Conservation (phyloP, 2,329 filamentous ascomycete species). For the Dothistroma septosporum region DNA sequence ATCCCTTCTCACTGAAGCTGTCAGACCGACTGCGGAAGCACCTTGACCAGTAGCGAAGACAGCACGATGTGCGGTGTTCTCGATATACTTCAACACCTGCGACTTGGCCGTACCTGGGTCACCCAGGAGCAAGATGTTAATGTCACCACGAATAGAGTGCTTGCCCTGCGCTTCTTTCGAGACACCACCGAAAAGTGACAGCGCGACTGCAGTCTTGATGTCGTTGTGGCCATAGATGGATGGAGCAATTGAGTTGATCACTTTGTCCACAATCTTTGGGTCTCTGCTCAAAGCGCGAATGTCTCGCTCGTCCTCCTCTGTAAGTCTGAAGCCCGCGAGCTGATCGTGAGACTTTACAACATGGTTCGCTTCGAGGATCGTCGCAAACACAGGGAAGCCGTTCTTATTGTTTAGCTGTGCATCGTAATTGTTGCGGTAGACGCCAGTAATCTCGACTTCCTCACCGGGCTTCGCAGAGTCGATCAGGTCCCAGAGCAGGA, state of each 20-base stretch:
- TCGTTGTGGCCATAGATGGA: constrained; percentile 97
- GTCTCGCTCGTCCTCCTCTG: constrained; percentile 86
- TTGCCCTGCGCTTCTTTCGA: constrained; percentile 85
- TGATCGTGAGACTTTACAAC: constrained; percentile 96
- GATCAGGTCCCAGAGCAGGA: constrained; percentile 94
- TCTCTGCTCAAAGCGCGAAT: constrained; percentile 87
- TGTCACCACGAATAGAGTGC: constrained; percentile 90
- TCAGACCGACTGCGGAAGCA: constrained; percentile 94
- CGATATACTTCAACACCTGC: constrained; percentile 93
- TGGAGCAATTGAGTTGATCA: constrained; percentile 87
- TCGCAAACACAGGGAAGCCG: constrained; percentile 96
- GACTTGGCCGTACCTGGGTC: constrained; percentile 98
- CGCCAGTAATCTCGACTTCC: constrained; percentile 93
- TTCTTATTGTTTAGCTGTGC: constrained; percentile 98
- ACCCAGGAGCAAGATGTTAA: constrained; percentile 93
- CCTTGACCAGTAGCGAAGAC: constrained; percentile 98
- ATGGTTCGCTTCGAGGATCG: constrained; percentile 95
- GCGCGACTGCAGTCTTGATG: constrained; percentile 92
- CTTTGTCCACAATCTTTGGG: constrained; percentile 85
- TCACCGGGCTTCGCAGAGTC: constrained; percentile 95
- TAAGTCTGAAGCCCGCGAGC: constrained; percentile 91
- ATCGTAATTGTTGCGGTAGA: constrained; percentile 98
- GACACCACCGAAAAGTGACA: constrained; percentile 92
- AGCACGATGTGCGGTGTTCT: constrained; percentile 93
- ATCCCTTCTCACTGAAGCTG: constrained; percentile 90